Evolutionary conservation across 257 asterid genomes (phyloP).

Genomic region (Solanum ossicruentum): DNA sequence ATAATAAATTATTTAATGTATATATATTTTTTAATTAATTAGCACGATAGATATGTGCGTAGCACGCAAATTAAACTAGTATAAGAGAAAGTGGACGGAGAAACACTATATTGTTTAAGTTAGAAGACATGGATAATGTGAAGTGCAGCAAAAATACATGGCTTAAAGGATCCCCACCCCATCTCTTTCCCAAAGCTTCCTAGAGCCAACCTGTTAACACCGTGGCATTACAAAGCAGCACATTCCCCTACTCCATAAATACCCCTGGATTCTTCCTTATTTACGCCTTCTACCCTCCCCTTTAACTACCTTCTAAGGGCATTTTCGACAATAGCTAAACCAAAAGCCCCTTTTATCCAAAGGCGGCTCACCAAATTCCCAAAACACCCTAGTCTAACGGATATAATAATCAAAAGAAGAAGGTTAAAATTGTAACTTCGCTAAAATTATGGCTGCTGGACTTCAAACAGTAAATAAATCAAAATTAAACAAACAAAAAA

Average conservation of each 20-base stretch:
- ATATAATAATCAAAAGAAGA: background rate
- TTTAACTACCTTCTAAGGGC: constrained; percentile 7
- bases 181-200: background rate
- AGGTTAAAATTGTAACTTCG: background rate
- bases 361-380: constrained; percentile 45
- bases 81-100: too few species aligned
- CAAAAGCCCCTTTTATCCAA: background rate
- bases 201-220: constrained; percentile 15
- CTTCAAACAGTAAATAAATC: background rate
- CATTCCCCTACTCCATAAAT: background rate
- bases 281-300: background rate
- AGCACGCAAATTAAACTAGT: too few species aligned
- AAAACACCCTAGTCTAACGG: constrained; percentile 35
- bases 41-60: too few species aligned
- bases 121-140: background rate
- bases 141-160: background rate
- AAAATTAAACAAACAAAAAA: background rate
- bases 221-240: constrained; percentile 42
- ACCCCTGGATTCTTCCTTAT: constrained; percentile 1
- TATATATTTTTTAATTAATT: too few species aligned
- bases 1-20: too few species aligned
- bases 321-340: constrained; percentile 22
- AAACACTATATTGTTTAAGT: background rate
- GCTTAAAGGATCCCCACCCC: background rate
- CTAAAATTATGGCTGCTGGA: background rate